phyloP scores from a whole-genome alignment of 257 asterid species.

The Ilex aquifolium region DNA sequence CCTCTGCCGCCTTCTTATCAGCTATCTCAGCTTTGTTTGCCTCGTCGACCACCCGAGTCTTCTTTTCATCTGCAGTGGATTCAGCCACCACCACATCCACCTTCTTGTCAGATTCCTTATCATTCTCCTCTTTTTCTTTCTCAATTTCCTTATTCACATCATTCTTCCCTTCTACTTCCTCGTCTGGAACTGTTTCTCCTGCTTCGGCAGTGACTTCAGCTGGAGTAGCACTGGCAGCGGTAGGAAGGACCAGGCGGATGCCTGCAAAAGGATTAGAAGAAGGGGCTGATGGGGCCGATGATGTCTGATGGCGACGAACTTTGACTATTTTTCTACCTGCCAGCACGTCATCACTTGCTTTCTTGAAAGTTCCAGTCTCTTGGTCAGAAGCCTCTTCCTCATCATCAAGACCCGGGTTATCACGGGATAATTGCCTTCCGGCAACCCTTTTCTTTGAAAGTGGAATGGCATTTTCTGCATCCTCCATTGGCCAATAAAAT shows the following conservation, averaged over 20 bases:
- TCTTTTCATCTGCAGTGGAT: constrained; percentile 18
- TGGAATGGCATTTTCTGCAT: constrained; percentile 52
- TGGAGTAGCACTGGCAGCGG: constrained; percentile 18
- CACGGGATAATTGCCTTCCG: constrained; percentile 70
- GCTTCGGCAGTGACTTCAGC: constrained; percentile 11
- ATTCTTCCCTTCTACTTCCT: constrained; percentile 17
- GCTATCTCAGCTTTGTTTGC: constrained; percentile 18
- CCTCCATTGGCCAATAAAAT: constrained; percentile 52
- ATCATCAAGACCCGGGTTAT: constrained; percentile 88
- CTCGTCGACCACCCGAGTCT: constrained; percentile 19
- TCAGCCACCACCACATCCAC: constrained; percentile 28
- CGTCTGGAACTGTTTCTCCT: constrained; percentile 6
- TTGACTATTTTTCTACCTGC: constrained; percentile 80
- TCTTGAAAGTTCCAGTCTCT: constrained; percentile 75
- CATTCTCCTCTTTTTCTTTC: constrained; percentile 20
- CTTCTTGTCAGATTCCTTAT: constrained; percentile 27
- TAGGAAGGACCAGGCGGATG: constrained; percentile 52
- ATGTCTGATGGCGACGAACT: constrained; percentile 60
- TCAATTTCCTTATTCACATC: constrained; percentile 23
- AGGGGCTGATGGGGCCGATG: constrained; percentile 38
- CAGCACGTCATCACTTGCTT: constrained; percentile 82
- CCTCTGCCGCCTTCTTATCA: constrained; percentile 27
- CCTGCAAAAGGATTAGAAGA: constrained; percentile 74
- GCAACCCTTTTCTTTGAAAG: constrained; percentile 91
- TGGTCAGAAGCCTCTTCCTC: constrained; percentile 52